phyloP scores from a whole-genome alignment of 129 eudicot genomes.

The Flaveria brownii region DNA sequence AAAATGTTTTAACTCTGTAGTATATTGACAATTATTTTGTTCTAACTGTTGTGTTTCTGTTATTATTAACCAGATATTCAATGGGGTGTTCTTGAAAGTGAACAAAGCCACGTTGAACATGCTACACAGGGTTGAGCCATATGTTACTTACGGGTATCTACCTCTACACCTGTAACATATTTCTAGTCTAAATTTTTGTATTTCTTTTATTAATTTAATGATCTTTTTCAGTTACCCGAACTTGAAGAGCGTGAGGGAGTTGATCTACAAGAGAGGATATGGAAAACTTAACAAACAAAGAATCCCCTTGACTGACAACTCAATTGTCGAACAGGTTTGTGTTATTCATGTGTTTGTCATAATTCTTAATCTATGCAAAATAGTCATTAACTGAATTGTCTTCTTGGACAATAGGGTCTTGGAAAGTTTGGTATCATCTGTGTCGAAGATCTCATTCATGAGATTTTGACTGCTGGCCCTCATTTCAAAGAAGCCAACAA shows the following conservation, averaged over 20 bases:
- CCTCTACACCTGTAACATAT: background rate
- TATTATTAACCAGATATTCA: conserved; percentile 3
- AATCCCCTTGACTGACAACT: conserved; percentile 58
- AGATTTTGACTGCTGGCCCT: conserved; percentile 71
- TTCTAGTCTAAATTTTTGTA: background rate
- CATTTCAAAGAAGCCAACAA: conserved; percentile 62
- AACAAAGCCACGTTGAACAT: conserved; percentile 60
- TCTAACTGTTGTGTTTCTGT: background rate
- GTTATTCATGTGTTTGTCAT: background rate
- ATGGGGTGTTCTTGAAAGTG: conserved; percentile 16
- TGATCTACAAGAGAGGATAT: conserved; percentile 71
- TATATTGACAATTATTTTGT: background rate
- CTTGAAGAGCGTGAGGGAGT: conserved; percentile 61
- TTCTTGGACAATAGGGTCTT: conserved; percentile 35
- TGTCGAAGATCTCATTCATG: conserved; percentile 62
- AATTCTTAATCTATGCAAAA: background rate
- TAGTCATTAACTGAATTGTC: background rate
- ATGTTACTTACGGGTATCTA: conserved; percentile 63
- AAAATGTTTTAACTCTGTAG: background rate
- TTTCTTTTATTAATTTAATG: background rate
- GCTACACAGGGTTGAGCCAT: conserved; percentile 77
- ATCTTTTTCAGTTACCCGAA: conserved; percentile 52
- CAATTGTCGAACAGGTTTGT: conserved; percentile 58
- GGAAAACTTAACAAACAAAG: conserved; percentile 69
- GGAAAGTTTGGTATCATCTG: conserved; percentile 68